Evolutionary conservation across 192 early-diverging fungal species (phyloP).

Genomic region (Coemansia pectinata): DNA sequence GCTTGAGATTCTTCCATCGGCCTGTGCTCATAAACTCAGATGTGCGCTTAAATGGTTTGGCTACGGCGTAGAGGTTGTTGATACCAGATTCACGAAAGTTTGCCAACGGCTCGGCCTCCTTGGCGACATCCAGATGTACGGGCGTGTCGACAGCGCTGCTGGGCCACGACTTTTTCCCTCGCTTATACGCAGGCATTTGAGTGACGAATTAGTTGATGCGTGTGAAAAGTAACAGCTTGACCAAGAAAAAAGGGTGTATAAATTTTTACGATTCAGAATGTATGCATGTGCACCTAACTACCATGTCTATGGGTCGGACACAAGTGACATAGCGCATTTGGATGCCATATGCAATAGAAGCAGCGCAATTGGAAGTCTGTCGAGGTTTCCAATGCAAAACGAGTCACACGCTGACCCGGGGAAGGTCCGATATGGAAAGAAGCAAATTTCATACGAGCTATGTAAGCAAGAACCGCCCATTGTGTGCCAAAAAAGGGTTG

Average conservation of each 20-base stretch:
- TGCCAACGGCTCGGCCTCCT: slow-evolving; percentile 37
- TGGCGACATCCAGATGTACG: slow-evolving; percentile 14
- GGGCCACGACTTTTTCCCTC: slow-evolving; percentile 49
- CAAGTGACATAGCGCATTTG: background rate
- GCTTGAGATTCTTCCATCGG: slow-evolving; percentile 79
- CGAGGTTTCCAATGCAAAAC: background rate
- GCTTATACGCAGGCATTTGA: slow-evolving; percentile 37
- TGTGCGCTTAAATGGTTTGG: slow-evolving; percentile 74
- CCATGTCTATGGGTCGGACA: background rate
- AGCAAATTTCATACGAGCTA: background rate
- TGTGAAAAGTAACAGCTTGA: background rate
- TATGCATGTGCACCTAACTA: background rate
- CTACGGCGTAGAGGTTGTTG: slow-evolving; percentile 38
- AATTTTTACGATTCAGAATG: background rate
- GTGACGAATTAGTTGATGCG: background rate
- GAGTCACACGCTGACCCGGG: background rate
- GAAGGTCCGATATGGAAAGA: background rate
- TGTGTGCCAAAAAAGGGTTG: slow-evolving; percentile 2
- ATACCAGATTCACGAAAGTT: slow-evolving; percentile 45
- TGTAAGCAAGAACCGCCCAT: background rate
- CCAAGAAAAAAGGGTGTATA: background rate
- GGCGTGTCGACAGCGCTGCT: slow-evolving; percentile 51
- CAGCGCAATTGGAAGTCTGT: background rate
- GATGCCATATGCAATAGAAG: background rate
- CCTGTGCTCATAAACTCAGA: slow-evolving; percentile 62